These are phyloP conservation scores for Fomitopsis betulina DNA, from an alignment of 1,284 basidiomycete genomes.

Conservation along the genomic window DNA sequence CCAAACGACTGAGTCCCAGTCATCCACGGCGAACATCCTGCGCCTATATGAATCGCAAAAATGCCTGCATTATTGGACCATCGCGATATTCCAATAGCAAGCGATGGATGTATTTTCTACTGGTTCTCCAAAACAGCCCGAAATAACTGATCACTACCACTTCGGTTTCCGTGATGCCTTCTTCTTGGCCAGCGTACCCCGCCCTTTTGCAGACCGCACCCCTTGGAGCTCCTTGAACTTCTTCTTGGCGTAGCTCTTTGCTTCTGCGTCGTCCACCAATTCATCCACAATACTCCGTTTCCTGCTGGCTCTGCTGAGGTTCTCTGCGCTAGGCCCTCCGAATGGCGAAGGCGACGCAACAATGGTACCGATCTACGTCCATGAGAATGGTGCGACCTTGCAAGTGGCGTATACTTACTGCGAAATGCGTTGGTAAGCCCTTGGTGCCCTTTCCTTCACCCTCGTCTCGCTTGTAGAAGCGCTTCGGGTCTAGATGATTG, in stretches of 20 bases:
- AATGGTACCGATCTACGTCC: constrained; percentile 79
- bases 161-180: constrained; percentile 58
- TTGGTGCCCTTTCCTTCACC: constrained; percentile 84
- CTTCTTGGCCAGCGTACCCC: constrained; percentile 70
- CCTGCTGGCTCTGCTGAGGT: constrained; percentile 61
- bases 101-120: too few species aligned
- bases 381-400: background rate
- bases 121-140: too few species aligned
- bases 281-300: constrained; percentile 88
- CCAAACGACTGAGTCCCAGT: too few species aligned
- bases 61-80: too few species aligned
- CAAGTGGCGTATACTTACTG: constrained; percentile 45
- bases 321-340: constrained; percentile 67
- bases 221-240: constrained; percentile 87
- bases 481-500: constrained; percentile 93
- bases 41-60: too few species aligned
- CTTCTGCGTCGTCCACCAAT: constrained; percentile 83
- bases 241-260: constrained; percentile 86
- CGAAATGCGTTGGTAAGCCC: constrained; percentile 86
- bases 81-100: too few species aligned
- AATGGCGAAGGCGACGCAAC: constrained; percentile 74
- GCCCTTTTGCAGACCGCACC: constrained; percentile 68
- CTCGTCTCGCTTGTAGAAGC: constrained; percentile 86
- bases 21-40: too few species aligned
- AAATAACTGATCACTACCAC: constrained; percentile 41